Base-by-base conservation (phyloP, 345 rosid species). In the Acer campestre region DNA sequence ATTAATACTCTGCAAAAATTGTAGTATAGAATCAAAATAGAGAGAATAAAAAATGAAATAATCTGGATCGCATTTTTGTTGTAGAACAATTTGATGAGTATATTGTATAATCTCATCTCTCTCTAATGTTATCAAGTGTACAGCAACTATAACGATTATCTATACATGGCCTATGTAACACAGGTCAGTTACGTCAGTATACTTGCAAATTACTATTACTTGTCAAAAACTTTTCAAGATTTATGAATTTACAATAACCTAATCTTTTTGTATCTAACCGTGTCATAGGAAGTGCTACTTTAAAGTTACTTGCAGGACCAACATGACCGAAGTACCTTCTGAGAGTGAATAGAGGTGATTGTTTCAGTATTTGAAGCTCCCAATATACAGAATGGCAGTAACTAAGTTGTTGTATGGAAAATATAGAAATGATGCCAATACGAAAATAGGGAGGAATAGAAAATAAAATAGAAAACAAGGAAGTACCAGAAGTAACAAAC, bases 1-100 rank as follows among this genome's bases (percentile, higher is more conserved):
- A 91, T 85, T 82, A 89, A 70, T 66, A 88, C 80, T 80, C 96
- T 91, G 93, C 86, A 80, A 84, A 78, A 68, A 68, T 58, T 69
- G 23, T 9, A 75, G 7, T 53, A 4, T n/a, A 29, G 29, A 46
- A 78, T 71, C 35, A 58, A 27, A n/a, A 40, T 10, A 10, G 65
- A 22, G 42, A 29, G 73, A 51, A 46, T 59, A 59, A 10, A 62
- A 6, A 25, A 61, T 10, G 17, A 64, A 68, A 71, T 35, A 61
- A 38, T 42, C 44, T 31, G 3, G 40, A 74, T 58, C 7, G 5
- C 25, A 4, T 61, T 29, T 69, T 76, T 58, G 18, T 72, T 20
- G 27, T 23, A 69, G 61, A 44, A 29, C 46, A 62, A 46, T 59
- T 68, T 22, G 61, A 69, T 63, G 59, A 59, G 35, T 56, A 68